These are phyloP conservation scores for Aureobasidium sp. DNA, from an alignment of 2,329 filamentous ascomycete species.

Conservation along the genomic window DNA sequence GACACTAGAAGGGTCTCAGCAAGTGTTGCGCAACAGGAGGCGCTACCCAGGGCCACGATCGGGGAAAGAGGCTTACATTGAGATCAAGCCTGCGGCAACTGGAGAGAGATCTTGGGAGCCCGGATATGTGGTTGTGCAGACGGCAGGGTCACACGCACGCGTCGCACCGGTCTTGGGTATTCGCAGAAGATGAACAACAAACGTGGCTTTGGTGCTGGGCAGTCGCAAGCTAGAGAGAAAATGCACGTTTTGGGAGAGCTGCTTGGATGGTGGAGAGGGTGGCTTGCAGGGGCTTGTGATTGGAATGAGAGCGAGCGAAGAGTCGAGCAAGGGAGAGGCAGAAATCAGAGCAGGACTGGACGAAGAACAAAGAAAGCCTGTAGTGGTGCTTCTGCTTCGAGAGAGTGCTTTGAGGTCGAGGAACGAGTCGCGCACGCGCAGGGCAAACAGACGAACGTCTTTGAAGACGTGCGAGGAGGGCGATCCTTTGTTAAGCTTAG, in stretches of 20 bases:
- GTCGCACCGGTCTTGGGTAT: constrained; percentile 2
- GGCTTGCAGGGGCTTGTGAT: constrained; percentile 16
- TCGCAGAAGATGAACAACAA: constrained; percentile 7
- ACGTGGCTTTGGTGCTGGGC: constrained; percentile 10
- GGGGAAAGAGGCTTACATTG: constrained; percentile 21
- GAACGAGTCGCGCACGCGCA: constrained; percentile 9
- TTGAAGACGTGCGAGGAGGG: constrained; percentile 28
- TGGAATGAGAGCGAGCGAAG: constrained; percentile 13
- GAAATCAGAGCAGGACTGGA: not conserved
- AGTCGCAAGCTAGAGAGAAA: constrained; percentile 12
- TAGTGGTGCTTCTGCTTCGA: not conserved
- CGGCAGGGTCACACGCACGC: constrained; percentile 27
- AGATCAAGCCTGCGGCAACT: constrained; percentile 10
- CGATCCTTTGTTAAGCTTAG: constrained; percentile 48
- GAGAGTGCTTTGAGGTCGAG: constrained; percentile 6
- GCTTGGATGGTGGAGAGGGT: constrained; percentile 14
- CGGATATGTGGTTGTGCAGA: constrained; percentile 43
- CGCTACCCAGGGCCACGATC: constrained; percentile 29
- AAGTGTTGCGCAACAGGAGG: constrained; percentile 31
- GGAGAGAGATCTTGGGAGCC: constrained; percentile 34
- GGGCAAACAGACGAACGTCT: constrained; percentile 17
- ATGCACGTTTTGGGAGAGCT: constrained; percentile 16
- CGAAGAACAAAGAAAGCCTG: constrained; percentile 9
- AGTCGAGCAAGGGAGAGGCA: constrained; percentile 12
- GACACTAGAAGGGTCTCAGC: constrained; percentile 38